These are phyloP conservation scores for Podospora fimiseda DNA, from an alignment of 495 filamentous ascomycete species.

Conservation along the genomic window DNA sequence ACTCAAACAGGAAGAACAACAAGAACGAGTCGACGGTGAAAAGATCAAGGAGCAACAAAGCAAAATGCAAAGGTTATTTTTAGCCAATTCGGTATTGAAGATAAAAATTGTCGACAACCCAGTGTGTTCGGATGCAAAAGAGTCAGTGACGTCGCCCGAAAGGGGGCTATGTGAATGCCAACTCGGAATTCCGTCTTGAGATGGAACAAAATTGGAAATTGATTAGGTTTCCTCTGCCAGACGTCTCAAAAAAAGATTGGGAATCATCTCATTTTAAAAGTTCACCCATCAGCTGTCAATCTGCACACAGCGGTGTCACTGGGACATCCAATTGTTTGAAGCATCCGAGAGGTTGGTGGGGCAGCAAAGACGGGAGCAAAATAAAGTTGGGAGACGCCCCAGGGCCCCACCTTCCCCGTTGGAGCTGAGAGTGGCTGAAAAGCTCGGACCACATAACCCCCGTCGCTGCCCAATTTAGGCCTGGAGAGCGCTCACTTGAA, in stretches of 20 bases:
- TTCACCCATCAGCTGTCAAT: not conserved
- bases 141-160: slow-evolving; percentile 5
- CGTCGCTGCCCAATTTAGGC: slow-evolving; percentile 1
- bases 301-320: not conserved
- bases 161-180: not conserved
- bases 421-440: no score
- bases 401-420: not conserved
- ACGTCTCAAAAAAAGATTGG: not conserved
- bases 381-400: not conserved
- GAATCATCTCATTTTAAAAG: not conserved
- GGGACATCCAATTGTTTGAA: not conserved
- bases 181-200: not conserved
- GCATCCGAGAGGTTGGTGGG: not conserved
- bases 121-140: not conserved
- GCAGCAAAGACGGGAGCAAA: not conserved
- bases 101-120: not conserved
- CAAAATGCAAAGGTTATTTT: no score
- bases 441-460: not conserved
- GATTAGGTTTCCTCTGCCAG: not conserved
- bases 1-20: no score
- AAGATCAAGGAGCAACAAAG: no score
- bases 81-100: no score
- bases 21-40: no score
- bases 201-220: not conserved
- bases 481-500: not conserved